Conservation (phyloP, 495 filamentous ascomycete species). For the Neurospora tetraspora region DNA sequence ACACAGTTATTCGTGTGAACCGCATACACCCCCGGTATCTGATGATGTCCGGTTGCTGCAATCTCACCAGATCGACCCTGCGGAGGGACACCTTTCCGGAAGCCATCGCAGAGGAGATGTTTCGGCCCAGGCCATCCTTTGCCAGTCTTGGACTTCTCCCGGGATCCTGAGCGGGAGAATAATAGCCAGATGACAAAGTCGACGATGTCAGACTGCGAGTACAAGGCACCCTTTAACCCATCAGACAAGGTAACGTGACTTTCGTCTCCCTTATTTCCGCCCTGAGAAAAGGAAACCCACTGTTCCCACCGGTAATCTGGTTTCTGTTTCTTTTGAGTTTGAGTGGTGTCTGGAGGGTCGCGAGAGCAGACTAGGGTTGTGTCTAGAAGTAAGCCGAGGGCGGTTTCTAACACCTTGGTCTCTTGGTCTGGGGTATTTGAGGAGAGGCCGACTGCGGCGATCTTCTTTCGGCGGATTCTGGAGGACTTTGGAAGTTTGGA, state of each 20-base stretch:
- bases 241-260: constrained; percentile 41
- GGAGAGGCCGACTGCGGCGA: constrained; percentile 29
- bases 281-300: constrained; percentile 58
- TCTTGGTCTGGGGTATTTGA: neutral
- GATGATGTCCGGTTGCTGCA: neutral
- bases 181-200: constrained; percentile 73
- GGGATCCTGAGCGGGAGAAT: constrained; percentile 37
- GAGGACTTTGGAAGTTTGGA: constrained; percentile 34
- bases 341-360: too few relatives aligned
- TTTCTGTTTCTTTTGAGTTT: constrained; percentile 15
- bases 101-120: constrained; percentile 75
- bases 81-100: constrained; percentile 30
- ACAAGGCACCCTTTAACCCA: constrained; percentile 28
- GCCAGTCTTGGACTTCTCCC: too few relatives aligned
- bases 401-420: constrained; percentile 10
- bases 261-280: constrained; percentile 30
- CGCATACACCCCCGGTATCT: constrained; percentile 41
- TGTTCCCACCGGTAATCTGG: constrained; percentile 41
- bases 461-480: constrained; percentile 35
- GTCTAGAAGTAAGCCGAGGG: constrained; percentile 52
- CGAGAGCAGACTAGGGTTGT: constrained; percentile 52
- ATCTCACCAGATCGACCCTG: neutral
- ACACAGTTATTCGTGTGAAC: constrained; percentile 62
- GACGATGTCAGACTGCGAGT: constrained; percentile 61
- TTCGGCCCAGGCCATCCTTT: constrained; percentile 33